A percentile compares a stretch with the other conserved stretches of the same genome.
Conservation (phyloP, 805 yeast genomes). For the Ogataea pilisensis region DNA sequence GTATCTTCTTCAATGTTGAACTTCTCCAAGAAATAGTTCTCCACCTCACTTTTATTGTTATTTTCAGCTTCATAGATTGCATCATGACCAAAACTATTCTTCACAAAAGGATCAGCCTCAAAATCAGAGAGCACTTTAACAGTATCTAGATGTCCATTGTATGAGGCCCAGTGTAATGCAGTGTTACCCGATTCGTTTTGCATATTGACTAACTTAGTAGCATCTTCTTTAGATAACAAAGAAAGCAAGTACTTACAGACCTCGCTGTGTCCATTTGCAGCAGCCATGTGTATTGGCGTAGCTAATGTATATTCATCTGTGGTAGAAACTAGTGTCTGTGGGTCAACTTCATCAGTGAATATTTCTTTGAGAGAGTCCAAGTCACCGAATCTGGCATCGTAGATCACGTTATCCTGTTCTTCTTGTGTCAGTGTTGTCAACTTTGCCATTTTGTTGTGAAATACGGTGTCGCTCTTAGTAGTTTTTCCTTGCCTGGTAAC, state of each 20-base stretch:
- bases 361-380: slow-evolving; percentile 67
- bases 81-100: slow-evolving; percentile 76
- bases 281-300: slow-evolving; percentile 91
- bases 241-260: slow-evolving; percentile 58
- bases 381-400: slow-evolving; percentile 87
- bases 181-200: slow-evolving; percentile 86
- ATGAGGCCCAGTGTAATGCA: slow-evolving; percentile 94
- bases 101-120: slow-evolving; percentile 75
- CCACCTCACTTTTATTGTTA: slow-evolving; percentile 70
- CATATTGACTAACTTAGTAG: slow-evolving; percentile 41
- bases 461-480: too few relatives aligned
- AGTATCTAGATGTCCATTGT: slow-evolving; percentile 74
- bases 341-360: slow-evolving; percentile 52
- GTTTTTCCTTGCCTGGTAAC: too few relatives aligned
- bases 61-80: slow-evolving; percentile 85
- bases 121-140: slow-evolving; percentile 71
- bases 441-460: slow-evolving; percentile 18
- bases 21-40: slow-evolving; percentile 68
- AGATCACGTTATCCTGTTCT: slow-evolving; percentile 76
- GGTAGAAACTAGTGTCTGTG: slow-evolving; percentile 40
- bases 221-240: slow-evolving; percentile 41
- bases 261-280: slow-evolving; percentile 86
- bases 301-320: slow-evolving; percentile 61
- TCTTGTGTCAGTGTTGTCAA: slow-evolving; percentile 50
- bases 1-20: slow-evolving; percentile 66